A percentile compares a stretch with the other conserved stretches of the same genome.
Evolutionary conservation across 208 protist genomes (phyloP).

Genomic region (Trypanosoma rangeli): DNA sequence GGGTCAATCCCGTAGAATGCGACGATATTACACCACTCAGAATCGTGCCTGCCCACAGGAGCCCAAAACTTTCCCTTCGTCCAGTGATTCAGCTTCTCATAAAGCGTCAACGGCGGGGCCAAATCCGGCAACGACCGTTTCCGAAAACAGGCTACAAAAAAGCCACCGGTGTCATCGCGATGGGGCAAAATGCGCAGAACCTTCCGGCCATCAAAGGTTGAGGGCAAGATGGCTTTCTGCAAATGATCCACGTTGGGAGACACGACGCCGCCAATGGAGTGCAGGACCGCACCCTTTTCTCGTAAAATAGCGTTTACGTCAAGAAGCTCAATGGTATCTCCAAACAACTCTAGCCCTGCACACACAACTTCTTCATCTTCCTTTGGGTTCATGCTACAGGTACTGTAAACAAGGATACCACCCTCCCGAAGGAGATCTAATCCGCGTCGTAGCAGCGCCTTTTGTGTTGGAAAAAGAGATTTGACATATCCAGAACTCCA

Average conservation of each 20-base stretch:
- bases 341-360: slow-evolving; percentile 72
- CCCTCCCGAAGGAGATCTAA: slow-evolving; percentile 75
- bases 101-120: slow-evolving; percentile 38
- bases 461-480: slow-evolving; percentile 86
- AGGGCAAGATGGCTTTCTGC: slow-evolving; percentile 36
- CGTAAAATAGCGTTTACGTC: slow-evolving; percentile 73
- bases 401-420: slow-evolving; percentile 96
- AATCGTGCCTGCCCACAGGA: slow-evolving; percentile 60
- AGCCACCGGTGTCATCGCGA: slow-evolving; percentile 87
- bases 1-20: slow-evolving; percentile 76
- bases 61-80: slow-evolving; percentile 84
- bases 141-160: slow-evolving; percentile 89
- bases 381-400: slow-evolving; percentile 96
- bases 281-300: slow-evolving; percentile 44
- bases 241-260: slow-evolving; percentile 54
- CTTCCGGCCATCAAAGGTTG: slow-evolving; percentile 65
- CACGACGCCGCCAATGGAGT: slow-evolving; percentile 65
- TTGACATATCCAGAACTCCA: slow-evolving; percentile 89
- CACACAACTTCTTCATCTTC: slow-evolving; percentile 97
- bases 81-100: slow-evolving; percentile 87
- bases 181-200: slow-evolving; percentile 87
- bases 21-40: slow-evolving; percentile 69
- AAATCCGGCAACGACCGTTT: slow-evolving; percentile 56
- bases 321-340: slow-evolving; percentile 79
- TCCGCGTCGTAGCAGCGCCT: slow-evolving; percentile 83